Base-by-base conservation (phyloP, 371 early-diverging fungal species). In the Rhizopus microsporus region DNA sequence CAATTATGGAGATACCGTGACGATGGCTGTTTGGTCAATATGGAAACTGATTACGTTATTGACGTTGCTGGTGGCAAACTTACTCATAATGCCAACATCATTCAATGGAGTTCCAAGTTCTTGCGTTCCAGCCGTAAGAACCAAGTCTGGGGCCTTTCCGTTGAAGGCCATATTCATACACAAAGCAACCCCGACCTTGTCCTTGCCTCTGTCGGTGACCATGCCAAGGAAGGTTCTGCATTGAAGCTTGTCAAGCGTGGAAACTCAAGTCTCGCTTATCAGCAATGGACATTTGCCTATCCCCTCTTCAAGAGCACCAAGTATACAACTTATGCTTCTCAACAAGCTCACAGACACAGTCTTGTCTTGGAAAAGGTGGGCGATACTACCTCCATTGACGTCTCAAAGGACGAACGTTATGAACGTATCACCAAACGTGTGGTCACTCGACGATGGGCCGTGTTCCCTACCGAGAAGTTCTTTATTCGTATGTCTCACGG, bases 1-100 rank as follows among this genome's bases (percentile, higher is more conserved):
- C 84, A 84, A 62, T 52, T 86, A 44, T 86, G 86, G 86, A 60
- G 68, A 47, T 78, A 74, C 47, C 78, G 80, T 33, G 71, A 80
- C 9, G 75, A 75, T 48, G 77, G 79, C 34, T 83, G 74, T 51
- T 40, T 86, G 7, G 63, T 75, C 52, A 84, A 84, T 56, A 72
- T 83, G 59, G 80, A 65, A 38, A 72, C 84, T 32, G 67, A 71
- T 23, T 77, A 71, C 33, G 85, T 80, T 7, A 74, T 86, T 54
- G 86, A 86, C 51, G 65, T 73, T 35, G 79, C 78, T 15, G 71
- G 67, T 39, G 79, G 81, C 42, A 72, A 69, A n/a, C 55, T 77
- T 31, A 42, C 62, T 9, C 59, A 59, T 23, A 61, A 62, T 16
- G 51, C 68, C 40, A 66, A 71, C 35, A 54, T 75, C 23, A 73